Evolutionary conservation across 225 moss, liverwort and hornwort genomes (phyloP), one percentile per base, ranked within the genome.

Genomic region (Lunularia cruciata): DNA sequence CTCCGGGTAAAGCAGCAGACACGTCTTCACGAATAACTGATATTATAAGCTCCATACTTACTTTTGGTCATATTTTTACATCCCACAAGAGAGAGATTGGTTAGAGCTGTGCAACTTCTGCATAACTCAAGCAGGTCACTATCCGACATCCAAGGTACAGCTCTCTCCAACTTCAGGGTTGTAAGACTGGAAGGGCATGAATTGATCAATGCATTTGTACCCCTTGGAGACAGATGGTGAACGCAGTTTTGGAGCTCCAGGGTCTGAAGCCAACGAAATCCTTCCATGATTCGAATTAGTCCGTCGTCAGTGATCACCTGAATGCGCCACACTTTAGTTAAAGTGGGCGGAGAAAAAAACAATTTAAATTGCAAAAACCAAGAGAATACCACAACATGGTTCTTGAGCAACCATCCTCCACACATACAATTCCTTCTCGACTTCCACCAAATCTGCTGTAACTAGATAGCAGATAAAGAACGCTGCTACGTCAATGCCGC

Each of bases 151-250:
- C 76, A 78, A 19, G 84, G 75, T 43, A 74, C 72, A 53, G 85
- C 89, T 71, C 89, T 84, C 66, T 88, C 89, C 53, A 92, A 81
- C 73, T 78, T 87, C 22, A 92, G 73, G 6, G 20, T 57, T 57
- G 54, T 75, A 43, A 92, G 78, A 65, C 70, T 72, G 8, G 74
- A 65, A 46, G 76, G 76, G 67, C 75, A 75, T 59, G 71, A 40
- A 62, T 70, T 45, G 26, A 63, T 57, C 36, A 92, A 67, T 52
- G 81, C 77, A 56, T 15, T 26, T 28, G 88, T 64, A 35, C 76
- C 74, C 51, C 58, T 70, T 53, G 81, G 72, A 11, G 86, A 78
- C 31, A 75, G 55, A 60, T 68, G 63, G 25, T 60, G 28, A 7
- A 81, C 34, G 67, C 77, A 84, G 47, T 79, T 73, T 73, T 83